Evolutionary conservation across 1,139 yeast genomes (phyloP), one percentile per base, ranked within the genome.

Genomic region (Pichia sp.): DNA sequence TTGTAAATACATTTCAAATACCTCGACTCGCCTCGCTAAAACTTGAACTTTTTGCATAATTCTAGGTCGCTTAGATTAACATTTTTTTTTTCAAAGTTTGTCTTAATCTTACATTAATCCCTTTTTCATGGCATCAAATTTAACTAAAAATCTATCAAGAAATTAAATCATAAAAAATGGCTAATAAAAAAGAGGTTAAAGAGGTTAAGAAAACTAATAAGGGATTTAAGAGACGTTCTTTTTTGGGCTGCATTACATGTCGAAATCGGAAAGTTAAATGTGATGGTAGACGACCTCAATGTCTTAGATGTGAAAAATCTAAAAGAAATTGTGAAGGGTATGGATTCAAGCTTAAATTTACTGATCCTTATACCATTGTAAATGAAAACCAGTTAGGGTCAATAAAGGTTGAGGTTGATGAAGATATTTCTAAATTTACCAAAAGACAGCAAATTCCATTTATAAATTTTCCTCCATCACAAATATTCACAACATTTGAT

Each of bases 281-380:
- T 51, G 63, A 60, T 42, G 55, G 61, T 5, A 37, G 41, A 10
- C 50, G 52, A 35, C 65, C 65, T 0, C 38, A 45, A 9, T 61
- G 65, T 49, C 38, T 50, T 12, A 43, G 59, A 43, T 61, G 65
- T 43, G 40, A 43, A n/a, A 57, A 57, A 37, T 68, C 78, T 8
- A 76, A 79, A 1, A 55, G 81, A 7, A 64, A 68, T 12, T 89
- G 97, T 59, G 82, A 82, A 23, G 97, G 96, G 0, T 89, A 87
- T 59, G 87, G 78, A 49, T 82, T 87, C 54, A 84, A 82, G 51
- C 71, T 89, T 27, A 71, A 85, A 51, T 89, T 95, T 90, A 74
- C 82, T 23, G 65, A 65, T 24, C 80, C 84, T 20, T 46, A 50
- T 51, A 51, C 52, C 3, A 51, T 55, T 4, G 42, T 52, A 9